Percentiles rank a stretch among this genome's conserved stretches.
Evolutionary conservation across 1,284 basidiomycete genomes (phyloP).

Genomic region (Apiotrichum veenhuisii): DNA sequence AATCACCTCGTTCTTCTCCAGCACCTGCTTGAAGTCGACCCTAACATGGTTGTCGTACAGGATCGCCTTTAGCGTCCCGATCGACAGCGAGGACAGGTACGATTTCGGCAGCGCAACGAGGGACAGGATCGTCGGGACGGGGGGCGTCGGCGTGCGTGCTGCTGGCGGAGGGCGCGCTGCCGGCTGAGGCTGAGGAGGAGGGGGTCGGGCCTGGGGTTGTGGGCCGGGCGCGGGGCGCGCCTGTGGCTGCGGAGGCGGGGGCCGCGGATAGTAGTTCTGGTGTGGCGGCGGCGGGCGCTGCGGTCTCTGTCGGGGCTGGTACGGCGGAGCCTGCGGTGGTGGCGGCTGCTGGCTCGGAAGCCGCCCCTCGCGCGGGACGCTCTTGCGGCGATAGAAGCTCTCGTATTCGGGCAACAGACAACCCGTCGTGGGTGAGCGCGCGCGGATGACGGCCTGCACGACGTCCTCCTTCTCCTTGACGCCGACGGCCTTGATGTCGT

Average conservation of each 20-base stretch:
- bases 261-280: background rate
- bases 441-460: slow-evolving; percentile 41
- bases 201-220: slow-evolving; percentile 10
- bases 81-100: slow-evolving; percentile 59
- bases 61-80: slow-evolving; percentile 67
- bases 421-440: slow-evolving; percentile 39
- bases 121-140: slow-evolving; percentile 59
- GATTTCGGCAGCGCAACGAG: slow-evolving; percentile 61
- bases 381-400: slow-evolving; percentile 43
- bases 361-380: slow-evolving; percentile 31
- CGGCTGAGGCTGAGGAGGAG: slow-evolving; percentile 7
- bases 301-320: slow-evolving; percentile 11
- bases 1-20: slow-evolving; percentile 63
- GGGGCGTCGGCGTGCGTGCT: slow-evolving; percentile 23
- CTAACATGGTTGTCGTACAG: slow-evolving; percentile 58
- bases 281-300: slow-evolving; percentile 6
- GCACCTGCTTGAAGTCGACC: slow-evolving; percentile 50
- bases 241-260: slow-evolving; percentile 17
- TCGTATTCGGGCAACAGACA: slow-evolving; percentile 43
- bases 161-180: slow-evolving; percentile 10
- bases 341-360: background rate
- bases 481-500: slow-evolving; percentile 38
- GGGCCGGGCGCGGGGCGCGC: no score
- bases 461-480: slow-evolving; percentile 47
- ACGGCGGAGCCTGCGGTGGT: slow-evolving; percentile 7